A percentile compares a stretch with the other conserved stretches of the same genome.
Evolutionary conservation across 768 basidiomycete genomes (phyloP).

Genomic region (Mycena vulgaris): DNA sequence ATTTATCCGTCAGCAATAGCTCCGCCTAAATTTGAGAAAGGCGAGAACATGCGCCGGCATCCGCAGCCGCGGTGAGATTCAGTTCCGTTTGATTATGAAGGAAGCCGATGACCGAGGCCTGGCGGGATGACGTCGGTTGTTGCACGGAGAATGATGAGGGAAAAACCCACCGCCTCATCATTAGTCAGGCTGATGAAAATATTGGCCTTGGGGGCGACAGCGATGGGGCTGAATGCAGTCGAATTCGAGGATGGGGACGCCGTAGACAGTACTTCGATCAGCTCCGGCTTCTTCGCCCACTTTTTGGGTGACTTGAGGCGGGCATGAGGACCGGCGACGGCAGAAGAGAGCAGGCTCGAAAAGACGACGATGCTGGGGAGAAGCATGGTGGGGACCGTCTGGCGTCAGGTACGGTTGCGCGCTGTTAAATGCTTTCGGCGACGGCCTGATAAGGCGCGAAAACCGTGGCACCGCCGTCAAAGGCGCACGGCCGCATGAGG

Average conservation of each 20-base stretch:
- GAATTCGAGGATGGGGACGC: constrained; percentile 3
- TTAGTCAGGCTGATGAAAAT: constrained; percentile 36
- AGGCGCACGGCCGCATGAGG: neutral
- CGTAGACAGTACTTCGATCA: constrained; percentile 22
- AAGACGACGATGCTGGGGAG: constrained; percentile 6
- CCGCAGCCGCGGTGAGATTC: constrained; percentile 38
- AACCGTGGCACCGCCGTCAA: neutral
- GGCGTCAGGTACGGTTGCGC: no score
- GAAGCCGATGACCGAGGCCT: constrained; percentile 40
- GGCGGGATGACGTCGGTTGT: neutral
- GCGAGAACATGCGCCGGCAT: constrained; percentile 35
- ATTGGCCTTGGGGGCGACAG: constrained; percentile 31
- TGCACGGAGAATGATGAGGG: neutral
- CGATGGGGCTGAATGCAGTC: constrained; percentile 24
- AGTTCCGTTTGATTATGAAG: constrained; percentile 39
- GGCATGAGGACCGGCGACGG: constrained; percentile 32
- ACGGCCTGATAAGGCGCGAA: no score
- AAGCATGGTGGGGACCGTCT: constrained; percentile 20
- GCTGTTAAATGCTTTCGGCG: neutral
- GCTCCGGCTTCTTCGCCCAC: constrained; percentile 10
- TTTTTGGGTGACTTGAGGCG: constrained; percentile 30
- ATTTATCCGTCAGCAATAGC: neutral
- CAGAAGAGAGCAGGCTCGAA: constrained; percentile 20
- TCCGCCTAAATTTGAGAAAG: neutral
- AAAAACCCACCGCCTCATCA: constrained; percentile 36